Percentiles rank a stretch among this genome's conserved stretches.
Evolutionary conservation across 345 rosid genomes (phyloP).

Genomic region (Populus davidiana): DNA sequence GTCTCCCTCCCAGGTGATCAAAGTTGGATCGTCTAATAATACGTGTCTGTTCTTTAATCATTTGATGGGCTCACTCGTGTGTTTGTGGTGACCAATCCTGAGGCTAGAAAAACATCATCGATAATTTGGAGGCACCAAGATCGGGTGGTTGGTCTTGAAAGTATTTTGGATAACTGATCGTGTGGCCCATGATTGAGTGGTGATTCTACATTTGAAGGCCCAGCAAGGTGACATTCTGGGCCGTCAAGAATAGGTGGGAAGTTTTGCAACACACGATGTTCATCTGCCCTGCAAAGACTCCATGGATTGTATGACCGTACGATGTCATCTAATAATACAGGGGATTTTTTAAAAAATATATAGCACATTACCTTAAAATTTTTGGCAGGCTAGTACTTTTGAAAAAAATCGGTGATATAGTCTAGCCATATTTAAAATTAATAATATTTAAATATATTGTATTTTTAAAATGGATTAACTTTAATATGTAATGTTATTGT

Average conservation of each 20-base stretch:
- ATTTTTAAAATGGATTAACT: too few species aligned
- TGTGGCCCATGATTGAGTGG: neutral
- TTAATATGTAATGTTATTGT: too few species aligned
- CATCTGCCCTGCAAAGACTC: neutral
- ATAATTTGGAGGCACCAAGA: neutral
- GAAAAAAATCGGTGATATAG: rapidly evolving
- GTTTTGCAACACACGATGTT: neutral
- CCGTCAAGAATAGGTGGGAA: neutral
- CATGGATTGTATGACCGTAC: neutral
- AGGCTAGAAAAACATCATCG: neutral
- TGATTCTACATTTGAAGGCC: neutral
- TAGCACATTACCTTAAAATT: too few species aligned
- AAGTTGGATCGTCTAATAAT: neutral
- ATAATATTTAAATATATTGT: too few species aligned
- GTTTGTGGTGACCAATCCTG: neutral
- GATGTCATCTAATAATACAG: too few species aligned
- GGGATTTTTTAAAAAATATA: too few species aligned
- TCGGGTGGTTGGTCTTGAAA: neutral
- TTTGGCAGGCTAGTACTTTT: too few species aligned
- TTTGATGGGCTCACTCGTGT: neutral
- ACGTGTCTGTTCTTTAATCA: neutral
- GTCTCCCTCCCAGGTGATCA: neutral
- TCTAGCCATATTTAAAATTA: too few species aligned
- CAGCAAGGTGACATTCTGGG: neutral
- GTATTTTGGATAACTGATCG: neutral